Conservation (phyloP, 78 protist genomes). For the Pigoraptor vietnamica region DNA sequence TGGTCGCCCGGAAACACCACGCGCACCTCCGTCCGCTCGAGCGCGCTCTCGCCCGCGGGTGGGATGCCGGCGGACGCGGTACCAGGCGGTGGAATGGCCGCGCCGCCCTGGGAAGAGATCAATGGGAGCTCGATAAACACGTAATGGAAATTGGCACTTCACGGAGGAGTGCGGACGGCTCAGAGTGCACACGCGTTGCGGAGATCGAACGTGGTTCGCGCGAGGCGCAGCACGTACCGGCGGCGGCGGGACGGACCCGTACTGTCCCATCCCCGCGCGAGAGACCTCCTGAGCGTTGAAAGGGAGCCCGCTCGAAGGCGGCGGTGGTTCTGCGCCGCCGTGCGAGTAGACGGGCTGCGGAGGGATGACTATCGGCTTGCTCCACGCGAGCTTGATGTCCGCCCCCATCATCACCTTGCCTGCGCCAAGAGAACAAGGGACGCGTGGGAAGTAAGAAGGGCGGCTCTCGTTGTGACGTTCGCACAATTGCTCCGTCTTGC, state of each 20-base stretch:
- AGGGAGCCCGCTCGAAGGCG: neutral
- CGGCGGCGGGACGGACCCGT: neutral
- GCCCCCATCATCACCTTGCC: neutral
- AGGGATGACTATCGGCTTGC: constrained; percentile 20
- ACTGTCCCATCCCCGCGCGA: neutral
- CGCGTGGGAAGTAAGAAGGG: neutral
- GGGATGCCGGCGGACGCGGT: neutral
- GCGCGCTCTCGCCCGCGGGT: neutral
- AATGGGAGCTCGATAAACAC: too few relatives aligned
- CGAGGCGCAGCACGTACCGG: neutral
- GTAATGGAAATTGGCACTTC: too few relatives aligned
- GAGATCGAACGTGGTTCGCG: too few relatives aligned
- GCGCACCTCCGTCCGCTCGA: neutral
- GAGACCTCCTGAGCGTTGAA: constrained; percentile 9
- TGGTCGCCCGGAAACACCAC: constrained; percentile 6
- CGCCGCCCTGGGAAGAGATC: neutral
- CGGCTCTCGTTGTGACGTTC: neutral
- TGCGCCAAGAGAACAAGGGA: neutral
- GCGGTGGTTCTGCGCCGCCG: neutral
- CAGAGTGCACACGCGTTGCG: too few relatives aligned
- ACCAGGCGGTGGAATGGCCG: neutral
- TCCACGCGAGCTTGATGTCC: constrained; percentile 11
- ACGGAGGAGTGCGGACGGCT: too few relatives aligned
- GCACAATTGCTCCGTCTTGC: neutral
- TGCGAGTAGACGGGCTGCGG: constrained; percentile 15